A percentile compares a stretch with the other conserved stretches of the same genome.
Evolutionary conservation across 2,329 filamentous ascomycete species (phyloP).

Genomic region (Penicillium sp.): DNA sequence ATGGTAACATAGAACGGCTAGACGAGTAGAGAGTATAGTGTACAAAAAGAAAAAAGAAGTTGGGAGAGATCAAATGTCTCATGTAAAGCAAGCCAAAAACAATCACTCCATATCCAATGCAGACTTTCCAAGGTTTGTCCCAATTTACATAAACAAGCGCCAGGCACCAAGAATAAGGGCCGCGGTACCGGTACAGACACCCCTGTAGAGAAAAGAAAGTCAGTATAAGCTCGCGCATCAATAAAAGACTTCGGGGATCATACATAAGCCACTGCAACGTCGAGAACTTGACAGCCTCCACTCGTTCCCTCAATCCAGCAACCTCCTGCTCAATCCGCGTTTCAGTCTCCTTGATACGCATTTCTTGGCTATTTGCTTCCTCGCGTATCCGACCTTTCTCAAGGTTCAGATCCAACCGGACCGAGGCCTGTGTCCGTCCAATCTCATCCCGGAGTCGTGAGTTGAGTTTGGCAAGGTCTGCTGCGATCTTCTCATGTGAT

Average conservation of each 20-base stretch:
- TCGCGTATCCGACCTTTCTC: conserved; percentile 96
- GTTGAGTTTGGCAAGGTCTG: conserved; percentile 92
- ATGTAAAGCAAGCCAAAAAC: conserved; percentile 6
- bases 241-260: conserved; percentile 41
- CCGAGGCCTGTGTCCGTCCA: conserved; percentile 86
- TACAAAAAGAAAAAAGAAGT: conserved; percentile 15
- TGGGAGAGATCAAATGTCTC: conserved; percentile 3
- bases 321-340: conserved; percentile 98
- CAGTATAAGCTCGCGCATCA: conserved; percentile 19
- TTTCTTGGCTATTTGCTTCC: conserved; percentile 92
- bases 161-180: conserved; percentile 66
- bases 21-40: conserved; percentile 9
- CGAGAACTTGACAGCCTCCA: conserved; percentile 97
- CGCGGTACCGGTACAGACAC: conserved; percentile 65
- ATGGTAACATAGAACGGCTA: not conserved
- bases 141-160: conserved; percentile 60
- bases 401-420: conserved; percentile 87
- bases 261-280: conserved; percentile 98
- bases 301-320: conserved; percentile 80
- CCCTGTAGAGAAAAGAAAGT: conserved; percentile 43
- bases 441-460: conserved; percentile 89
- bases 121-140: not conserved
- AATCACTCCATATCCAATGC: conserved; percentile 24
- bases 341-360: conserved; percentile 98
- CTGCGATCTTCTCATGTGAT: conserved; percentile 87